Evolutionary conservation across 2,329 filamentous ascomycete species (phyloP).

Genomic region (Penicillium polonicum): DNA sequence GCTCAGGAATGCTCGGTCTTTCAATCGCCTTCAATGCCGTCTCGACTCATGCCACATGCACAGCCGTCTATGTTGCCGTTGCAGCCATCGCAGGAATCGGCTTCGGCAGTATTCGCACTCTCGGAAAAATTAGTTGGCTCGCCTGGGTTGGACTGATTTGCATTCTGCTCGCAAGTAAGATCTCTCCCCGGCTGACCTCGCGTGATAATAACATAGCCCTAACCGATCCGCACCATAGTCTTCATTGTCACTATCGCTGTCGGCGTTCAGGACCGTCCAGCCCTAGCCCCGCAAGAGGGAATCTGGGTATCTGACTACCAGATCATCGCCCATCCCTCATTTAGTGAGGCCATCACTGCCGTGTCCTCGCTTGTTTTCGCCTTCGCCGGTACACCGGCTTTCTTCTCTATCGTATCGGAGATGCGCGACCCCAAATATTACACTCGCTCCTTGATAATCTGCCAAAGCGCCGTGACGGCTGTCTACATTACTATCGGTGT

Average conservation of each 20-base stretch:
- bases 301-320: slow-evolving; percentile 30
- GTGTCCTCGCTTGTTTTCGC: slow-evolving; percentile 25
- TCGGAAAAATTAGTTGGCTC: slow-evolving; percentile 35
- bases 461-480: slow-evolving; percentile 32
- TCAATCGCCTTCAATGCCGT: slow-evolving; percentile 45
- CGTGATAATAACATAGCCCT: background rate
- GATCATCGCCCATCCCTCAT: slow-evolving; percentile 21
- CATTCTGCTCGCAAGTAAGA: slow-evolving; percentile 18
- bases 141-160: slow-evolving; percentile 32
- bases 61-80: slow-evolving; percentile 26
- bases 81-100: slow-evolving; percentile 20
- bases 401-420: slow-evolving; percentile 37
- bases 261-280: slow-evolving; percentile 37
- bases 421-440: slow-evolving; percentile 37
- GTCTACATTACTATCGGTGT: slow-evolving; percentile 36
- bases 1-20: slow-evolving; percentile 45
- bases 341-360: slow-evolving; percentile 25
- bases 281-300: slow-evolving; percentile 31
- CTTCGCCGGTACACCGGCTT: slow-evolving; percentile 24
- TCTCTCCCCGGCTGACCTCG: slow-evolving; percentile 8
- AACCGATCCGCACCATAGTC: slow-evolving; percentile 11
- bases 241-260: slow-evolving; percentile 30
- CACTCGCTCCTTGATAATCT: slow-evolving; percentile 29
- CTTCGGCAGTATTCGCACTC: slow-evolving; percentile 36
- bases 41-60: slow-evolving; percentile 36